Conservation (phyloP, 2,329 filamentous ascomycete species). For the Alternaria conjuncta region DNA sequence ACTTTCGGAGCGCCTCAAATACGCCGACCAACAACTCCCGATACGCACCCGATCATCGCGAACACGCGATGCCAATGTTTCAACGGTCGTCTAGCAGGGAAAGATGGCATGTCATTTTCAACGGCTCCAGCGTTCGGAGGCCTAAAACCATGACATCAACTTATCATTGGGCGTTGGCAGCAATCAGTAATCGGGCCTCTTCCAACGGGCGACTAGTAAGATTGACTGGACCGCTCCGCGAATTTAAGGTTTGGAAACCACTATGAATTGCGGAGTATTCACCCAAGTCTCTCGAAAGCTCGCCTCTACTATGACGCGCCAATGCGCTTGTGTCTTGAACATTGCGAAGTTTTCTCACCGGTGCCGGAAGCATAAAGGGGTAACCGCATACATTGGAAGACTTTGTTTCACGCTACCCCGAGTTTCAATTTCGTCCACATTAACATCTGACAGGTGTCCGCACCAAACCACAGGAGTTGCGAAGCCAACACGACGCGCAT, state of each 20-base stretch:
- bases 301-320: background rate
- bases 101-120: background rate
- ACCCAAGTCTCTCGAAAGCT: background rate
- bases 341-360: background rate
- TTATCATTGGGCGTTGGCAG: background rate
- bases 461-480: background rate
- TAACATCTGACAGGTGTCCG: conserved; percentile 10
- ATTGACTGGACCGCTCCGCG: background rate
- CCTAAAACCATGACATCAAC: background rate
- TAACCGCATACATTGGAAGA: background rate
- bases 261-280: background rate
- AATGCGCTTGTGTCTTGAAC: background rate
- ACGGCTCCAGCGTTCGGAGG: background rate
- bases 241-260: background rate
- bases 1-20: background rate
- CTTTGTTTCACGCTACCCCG: conserved; percentile 12
- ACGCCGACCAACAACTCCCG: background rate
- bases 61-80: background rate
- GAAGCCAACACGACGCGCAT: background rate
- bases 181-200: conserved; percentile 3
- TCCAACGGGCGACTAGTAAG: conserved; percentile 1
- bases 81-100: conserved; percentile 1
- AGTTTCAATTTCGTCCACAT: conserved; percentile 1
- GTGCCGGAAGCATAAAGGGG: conserved; percentile 1
- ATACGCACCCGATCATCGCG: background rate